Base-by-base conservation (phyloP, 805 yeast species). In the Yarrowia phangngaensis region DNA sequence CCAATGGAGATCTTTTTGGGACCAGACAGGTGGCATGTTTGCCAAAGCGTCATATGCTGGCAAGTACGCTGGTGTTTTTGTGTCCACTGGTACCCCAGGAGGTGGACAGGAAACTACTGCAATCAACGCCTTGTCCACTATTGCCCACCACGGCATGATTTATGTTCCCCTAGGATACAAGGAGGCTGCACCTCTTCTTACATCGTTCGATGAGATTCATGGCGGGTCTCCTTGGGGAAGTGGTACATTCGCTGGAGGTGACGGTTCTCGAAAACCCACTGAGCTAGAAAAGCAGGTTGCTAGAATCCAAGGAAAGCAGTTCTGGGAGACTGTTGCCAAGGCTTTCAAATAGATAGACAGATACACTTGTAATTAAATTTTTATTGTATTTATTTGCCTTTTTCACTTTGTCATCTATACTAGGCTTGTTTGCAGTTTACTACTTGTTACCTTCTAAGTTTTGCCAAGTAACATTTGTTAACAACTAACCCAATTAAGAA, bases 191-290 rank as follows among this genome's bases (percentile, higher is more conserved):
- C 72, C 74, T 8, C 73, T 72, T 56, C 60, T 82, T 54, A 68
- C 84, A 29, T 72, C 71, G 64, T 59, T 80, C 29, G 76, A 73
- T 2, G 88, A 84, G 68, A 72, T 78, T 47, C 94, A 83, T 62
- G 95, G 95, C 55, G 85, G 84, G 50, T 77, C 89, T 16, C 77
- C 95, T 31, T 87, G 89, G 88, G 95, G 95, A 64, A 82, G 95
- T 27, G 95, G 95, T 56, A 69, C 84, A 27, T 70, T 74, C 60
- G 89, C 95, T 22, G 85, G 79, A 41, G 72, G 73, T 48, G 92
- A 82, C 60, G 95, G 95, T 48, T 75, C 83, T 7, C 78, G 94
- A 70, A 69, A 71, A 58, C 83, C 88, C 20, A 59, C 79, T 34
- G 73, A 69, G 22, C 68, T 82, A 52, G 95, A 87, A 66, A 67